Conservation (phyloP, 768 basidiomycete species). For the Termitomyces sp. region DNA sequence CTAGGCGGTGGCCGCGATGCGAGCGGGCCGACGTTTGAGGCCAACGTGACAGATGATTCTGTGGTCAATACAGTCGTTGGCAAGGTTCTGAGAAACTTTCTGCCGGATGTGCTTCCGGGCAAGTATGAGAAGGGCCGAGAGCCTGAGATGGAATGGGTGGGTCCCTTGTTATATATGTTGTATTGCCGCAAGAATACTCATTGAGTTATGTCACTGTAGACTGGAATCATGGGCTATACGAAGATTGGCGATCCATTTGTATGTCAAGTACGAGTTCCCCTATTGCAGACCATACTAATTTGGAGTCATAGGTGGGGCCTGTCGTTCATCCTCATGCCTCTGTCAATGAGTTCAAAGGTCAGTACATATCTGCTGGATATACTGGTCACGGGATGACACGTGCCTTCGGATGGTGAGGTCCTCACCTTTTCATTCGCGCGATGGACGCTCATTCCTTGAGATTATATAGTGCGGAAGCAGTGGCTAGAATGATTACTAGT, state of each 20-base stretch:
- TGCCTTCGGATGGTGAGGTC: conserved; percentile 35
- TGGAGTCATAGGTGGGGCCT: conserved; percentile 40
- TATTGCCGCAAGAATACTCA: not conserved
- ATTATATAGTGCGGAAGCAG: conserved; percentile 8
- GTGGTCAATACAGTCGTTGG: conserved; percentile 44
- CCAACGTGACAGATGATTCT: conserved; percentile 56
- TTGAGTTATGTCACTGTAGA: conserved; percentile 35
- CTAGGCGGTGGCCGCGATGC: conserved; percentile 67
- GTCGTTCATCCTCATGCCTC: conserved; percentile 20
- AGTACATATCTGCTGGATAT: conserved; percentile 51
- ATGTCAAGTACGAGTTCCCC: conserved; percentile 19
- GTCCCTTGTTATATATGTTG: conserved; percentile 11
- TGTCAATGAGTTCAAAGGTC: conserved; percentile 26
- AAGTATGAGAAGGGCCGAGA: conserved; percentile 42
- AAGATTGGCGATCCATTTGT: conserved; percentile 62
- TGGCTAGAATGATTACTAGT: conserved; percentile 9
- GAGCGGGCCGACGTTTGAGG: conserved; percentile 39
- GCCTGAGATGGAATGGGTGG: conserved; percentile 81
- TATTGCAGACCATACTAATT: not conserved
- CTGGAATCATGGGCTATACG: conserved; percentile 81
- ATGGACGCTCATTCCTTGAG: not conserved
- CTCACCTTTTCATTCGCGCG: not conserved
- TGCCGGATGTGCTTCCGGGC: conserved; percentile 53
- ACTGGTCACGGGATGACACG: conserved; percentile 58
- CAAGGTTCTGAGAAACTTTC: conserved; percentile 44